Conservation (phyloP, 495 filamentous ascomycete species). For the Xylaria telfairii region DNA sequence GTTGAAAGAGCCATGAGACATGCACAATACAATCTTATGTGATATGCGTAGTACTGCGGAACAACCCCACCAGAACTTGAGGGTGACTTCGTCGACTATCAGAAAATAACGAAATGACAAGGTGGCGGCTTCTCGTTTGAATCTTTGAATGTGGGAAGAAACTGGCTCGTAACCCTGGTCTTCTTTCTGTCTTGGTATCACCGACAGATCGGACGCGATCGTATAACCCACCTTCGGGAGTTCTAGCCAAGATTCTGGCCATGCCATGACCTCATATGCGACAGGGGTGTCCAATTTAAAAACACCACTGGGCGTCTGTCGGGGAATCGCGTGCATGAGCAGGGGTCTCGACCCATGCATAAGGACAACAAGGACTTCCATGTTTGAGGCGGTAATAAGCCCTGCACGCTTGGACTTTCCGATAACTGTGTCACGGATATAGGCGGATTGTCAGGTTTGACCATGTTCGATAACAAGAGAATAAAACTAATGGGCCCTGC, state of each 20-base stretch:
- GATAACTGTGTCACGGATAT: conserved; percentile 6
- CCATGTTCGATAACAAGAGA: not conserved
- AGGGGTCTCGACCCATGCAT: not conserved
- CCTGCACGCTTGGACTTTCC: conserved; percentile 7
- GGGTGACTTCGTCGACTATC: conserved; percentile 11
- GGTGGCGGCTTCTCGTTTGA: not conserved
- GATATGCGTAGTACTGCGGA: conserved; percentile 10
- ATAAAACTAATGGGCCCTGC: conserved; percentile 18
- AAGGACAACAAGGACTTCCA: conserved; percentile 7
- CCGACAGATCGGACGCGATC: not conserved
- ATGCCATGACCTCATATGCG: conserved; percentile 25
- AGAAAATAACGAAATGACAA: not conserved
- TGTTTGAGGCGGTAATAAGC: conserved; percentile 6
- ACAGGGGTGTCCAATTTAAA: conserved; percentile 18
- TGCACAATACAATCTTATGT: conserved; percentile 1
- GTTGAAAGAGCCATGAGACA: conserved; percentile 39
- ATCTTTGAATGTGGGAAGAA: not conserved
- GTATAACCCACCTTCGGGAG: conserved; percentile 6
- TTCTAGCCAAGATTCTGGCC: conserved; percentile 14
- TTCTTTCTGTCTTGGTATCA: conserved; percentile 4
- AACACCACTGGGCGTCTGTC: not conserved
- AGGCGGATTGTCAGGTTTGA: not conserved
- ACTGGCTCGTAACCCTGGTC: conserved; percentile 9
- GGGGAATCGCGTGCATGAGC: conserved; percentile 4
- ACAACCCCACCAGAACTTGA: conserved; percentile 18